Evolutionary conservation across 179 eudicot genomes (phyloP), one percentile per base, ranked within the genome.

Genomic region (Heliamphora pulchella): DNA sequence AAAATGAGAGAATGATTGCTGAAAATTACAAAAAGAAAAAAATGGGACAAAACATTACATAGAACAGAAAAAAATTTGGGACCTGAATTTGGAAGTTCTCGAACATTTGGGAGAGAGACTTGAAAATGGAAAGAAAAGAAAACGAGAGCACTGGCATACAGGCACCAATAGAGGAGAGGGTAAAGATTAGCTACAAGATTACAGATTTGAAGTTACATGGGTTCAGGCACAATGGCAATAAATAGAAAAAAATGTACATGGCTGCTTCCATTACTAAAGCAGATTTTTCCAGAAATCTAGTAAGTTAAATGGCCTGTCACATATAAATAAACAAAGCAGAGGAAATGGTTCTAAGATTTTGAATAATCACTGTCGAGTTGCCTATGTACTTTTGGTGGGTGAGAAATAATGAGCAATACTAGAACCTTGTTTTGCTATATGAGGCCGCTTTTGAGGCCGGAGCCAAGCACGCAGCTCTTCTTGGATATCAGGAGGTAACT

Each of bases 401-500:
- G 85, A 83, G 84, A 94, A 94, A 80, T 91, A 94, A 74, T 88
- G 82, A 76, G 88, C 82, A 58, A 94, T 94, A 79, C 83, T 81
- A 8, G 87, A 84, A 80, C 88, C 87, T 54, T 81, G 74, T 80
- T 85, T 90, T 20, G 75, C 67, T 4, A 79, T 64, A 74, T 81
- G 88, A 78, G 85, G 82, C 66, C 87, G 94, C 85, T 91, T 94
- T 67, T 70, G 86, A 80, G 96, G 91, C 77, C 79, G 92, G 55
- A 90, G 81, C 94, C 88, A 90, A 55, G 86, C 89, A 41, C 83
- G 82, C 64, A 92, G 83, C 87, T 94, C 97, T 78, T 86, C 86
- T 82, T 91, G 96, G 74, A 94, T 92, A 80, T 92, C 91, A 13
- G 69, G 82, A 43, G 98, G 97, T 63, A 94, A 84, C 89, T 94